phyloP scores from a whole-genome alignment of 2,329 filamentous ascomycete species.

The Colletotrichum godetiae region DNA sequence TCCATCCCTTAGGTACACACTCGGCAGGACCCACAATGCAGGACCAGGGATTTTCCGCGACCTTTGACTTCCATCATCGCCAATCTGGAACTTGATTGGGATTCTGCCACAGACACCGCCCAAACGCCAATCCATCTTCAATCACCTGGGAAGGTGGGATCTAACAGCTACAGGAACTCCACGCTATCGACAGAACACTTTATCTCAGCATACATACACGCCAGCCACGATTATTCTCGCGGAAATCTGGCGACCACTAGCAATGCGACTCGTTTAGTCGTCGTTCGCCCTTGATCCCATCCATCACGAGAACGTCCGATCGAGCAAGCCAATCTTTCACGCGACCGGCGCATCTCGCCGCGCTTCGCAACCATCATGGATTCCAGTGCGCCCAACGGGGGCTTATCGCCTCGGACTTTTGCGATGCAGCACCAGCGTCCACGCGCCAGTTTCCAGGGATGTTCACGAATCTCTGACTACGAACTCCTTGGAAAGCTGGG shows the following conservation, averaged over 20 bases:
- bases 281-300: not conserved
- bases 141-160: not conserved
- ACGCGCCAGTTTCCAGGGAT: conserved; percentile 78
- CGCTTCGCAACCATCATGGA: conserved; percentile 29
- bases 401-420: conserved; percentile 66
- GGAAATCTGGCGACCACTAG: not conserved
- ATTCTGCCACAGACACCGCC: conserved; percentile 30
- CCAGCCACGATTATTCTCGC: not conserved
- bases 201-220: not conserved
- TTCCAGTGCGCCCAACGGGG: conserved; percentile 39
- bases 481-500: conserved; percentile 86
- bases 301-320: conserved; percentile 3
- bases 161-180: conserved; percentile 6
- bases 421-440: conserved; percentile 67
- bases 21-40: not conserved
- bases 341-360: conserved; percentile 24
- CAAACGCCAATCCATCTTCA: conserved; percentile 10
- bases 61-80: conserved; percentile 2
- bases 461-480: conserved; percentile 85
- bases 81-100: conserved; percentile 15
- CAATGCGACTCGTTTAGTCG: conserved; percentile 22
- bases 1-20: not conserved
- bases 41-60: conserved; percentile 33
- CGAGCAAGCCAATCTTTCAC: conserved; percentile 7
- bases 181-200: not conserved